Conservation (phyloP, 2,329 filamentous ascomycete genomes). For the Penicillium sp. region DNA sequence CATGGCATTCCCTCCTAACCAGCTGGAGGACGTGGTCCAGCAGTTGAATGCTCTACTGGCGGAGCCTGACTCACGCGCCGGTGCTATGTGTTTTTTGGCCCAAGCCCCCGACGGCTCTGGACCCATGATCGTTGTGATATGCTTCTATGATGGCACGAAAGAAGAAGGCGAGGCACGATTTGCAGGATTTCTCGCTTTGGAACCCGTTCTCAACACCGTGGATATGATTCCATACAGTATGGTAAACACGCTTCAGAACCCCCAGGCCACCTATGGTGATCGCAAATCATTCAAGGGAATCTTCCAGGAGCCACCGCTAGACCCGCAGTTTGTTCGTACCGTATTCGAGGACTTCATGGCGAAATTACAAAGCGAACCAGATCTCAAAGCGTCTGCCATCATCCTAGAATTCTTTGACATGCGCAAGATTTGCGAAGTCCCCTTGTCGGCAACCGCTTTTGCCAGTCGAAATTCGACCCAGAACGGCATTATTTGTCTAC, state of each 20-base stretch:
- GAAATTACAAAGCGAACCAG: constrained; percentile 31
- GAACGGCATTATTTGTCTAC: constrained; percentile 47
- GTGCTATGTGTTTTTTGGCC: constrained; percentile 33
- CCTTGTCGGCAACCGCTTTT: constrained; percentile 47
- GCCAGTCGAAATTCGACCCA: constrained; percentile 52
- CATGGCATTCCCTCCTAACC: constrained; percentile 28
- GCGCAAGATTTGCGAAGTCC: constrained; percentile 43
- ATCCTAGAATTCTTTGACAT: constrained; percentile 51
- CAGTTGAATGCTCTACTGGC: constrained; percentile 53
- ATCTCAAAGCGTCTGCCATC: constrained; percentile 36
- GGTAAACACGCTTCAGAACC: constrained; percentile 47
- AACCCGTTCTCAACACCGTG: constrained; percentile 42
- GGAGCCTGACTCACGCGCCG: constrained; percentile 61
- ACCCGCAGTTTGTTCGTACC: constrained; percentile 35
- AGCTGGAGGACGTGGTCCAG: constrained; percentile 29
- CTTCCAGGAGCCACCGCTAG: constrained; percentile 50
- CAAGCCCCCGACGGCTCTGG: constrained; percentile 35
- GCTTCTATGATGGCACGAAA: constrained; percentile 45
- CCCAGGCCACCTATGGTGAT: constrained; percentile 43
- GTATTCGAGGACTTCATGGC: constrained; percentile 37
- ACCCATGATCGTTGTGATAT: constrained; percentile 36
- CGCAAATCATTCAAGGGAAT: constrained; percentile 50
- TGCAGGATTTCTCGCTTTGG: constrained; percentile 42
- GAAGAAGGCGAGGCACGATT: constrained; percentile 43
- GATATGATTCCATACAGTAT: constrained; percentile 48